These are phyloP conservation scores for Solanum sejunctum DNA, from an alignment of 257 asterid genomes.

Conservation along the genomic window DNA sequence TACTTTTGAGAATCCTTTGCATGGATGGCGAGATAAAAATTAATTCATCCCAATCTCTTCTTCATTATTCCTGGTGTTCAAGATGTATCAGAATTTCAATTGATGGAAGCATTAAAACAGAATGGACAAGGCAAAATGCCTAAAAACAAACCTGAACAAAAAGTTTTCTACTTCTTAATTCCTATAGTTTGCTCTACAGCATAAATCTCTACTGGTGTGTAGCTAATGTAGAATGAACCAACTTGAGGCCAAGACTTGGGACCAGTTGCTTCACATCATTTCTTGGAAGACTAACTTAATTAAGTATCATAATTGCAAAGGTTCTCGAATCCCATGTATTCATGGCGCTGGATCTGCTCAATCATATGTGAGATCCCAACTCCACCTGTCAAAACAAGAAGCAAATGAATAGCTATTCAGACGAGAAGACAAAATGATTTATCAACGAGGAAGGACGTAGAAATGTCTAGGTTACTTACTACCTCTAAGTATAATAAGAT, in stretches of 20 bases:
- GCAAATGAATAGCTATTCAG: not conserved
- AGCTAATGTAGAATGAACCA: not conserved
- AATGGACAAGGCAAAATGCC: not conserved
- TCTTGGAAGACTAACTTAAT: not conserved
- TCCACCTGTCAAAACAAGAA: conserved; percentile 42
- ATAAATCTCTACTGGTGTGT: not conserved
- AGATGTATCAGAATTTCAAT: not conserved
- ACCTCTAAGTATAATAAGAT: not conserved
- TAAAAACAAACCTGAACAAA: not conserved
- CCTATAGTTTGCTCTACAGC: not conserved
- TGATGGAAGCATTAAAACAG: not conserved
- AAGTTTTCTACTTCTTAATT: not conserved
- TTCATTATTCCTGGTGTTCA: not conserved
- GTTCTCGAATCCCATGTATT: conserved; percentile 89
- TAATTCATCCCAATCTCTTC: not conserved
- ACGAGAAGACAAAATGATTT: not conserved
- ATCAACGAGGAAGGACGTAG: not conserved
- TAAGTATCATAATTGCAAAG: conserved; percentile 53
- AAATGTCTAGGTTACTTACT: not conserved
- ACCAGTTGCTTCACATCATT: not conserved
- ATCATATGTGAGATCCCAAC: conserved; percentile 85
- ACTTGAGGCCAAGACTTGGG: no score
- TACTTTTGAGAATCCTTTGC: no score
- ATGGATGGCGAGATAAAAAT: no score
- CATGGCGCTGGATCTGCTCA: conserved; percentile 56